Conservation (phyloP, 2,329 filamentous ascomycete species). For the Diaporthe sp. region DNA sequence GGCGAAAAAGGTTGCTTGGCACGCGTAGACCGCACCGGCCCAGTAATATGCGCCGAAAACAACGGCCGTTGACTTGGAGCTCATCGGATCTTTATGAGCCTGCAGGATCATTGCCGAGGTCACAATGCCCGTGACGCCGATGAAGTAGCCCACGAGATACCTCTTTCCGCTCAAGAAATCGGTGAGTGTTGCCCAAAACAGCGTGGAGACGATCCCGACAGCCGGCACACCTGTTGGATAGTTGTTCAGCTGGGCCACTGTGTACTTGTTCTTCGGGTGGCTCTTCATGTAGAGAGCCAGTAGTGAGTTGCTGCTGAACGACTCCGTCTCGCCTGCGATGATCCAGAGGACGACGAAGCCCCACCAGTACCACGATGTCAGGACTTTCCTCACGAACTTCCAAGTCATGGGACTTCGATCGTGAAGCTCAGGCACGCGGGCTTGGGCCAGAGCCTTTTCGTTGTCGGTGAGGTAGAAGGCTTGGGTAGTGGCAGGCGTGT, state of each 20-base stretch:
- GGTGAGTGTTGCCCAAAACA: constrained; percentile 79
- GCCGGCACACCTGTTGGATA: constrained; percentile 71
- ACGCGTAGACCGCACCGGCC: constrained; percentile 79
- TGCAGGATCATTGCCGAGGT: constrained; percentile 75
- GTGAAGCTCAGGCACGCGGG: constrained; percentile 56
- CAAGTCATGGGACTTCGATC: constrained; percentile 62
- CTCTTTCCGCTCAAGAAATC: constrained; percentile 75
- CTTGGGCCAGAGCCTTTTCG: constrained; percentile 54
- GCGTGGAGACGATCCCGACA: constrained; percentile 70
- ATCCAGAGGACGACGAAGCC: constrained; percentile 78
- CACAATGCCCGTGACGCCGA: constrained; percentile 73
- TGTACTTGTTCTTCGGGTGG: constrained; percentile 59
- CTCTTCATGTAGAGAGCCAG: constrained; percentile 65
- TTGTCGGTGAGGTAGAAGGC: constrained; percentile 62
- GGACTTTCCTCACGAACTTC: constrained; percentile 67
- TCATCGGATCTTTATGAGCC: constrained; percentile 55
- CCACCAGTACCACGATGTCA: constrained; percentile 75
- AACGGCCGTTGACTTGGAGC: constrained; percentile 59
- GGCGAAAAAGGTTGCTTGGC: constrained; percentile 81
- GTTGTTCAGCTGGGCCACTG: constrained; percentile 66
- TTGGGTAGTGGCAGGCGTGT: constrained; percentile 64
- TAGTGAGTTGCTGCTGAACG: constrained; percentile 76
- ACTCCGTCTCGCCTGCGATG: constrained; percentile 79
- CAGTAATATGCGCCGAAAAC: constrained; percentile 79
- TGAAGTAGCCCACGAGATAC: constrained; percentile 77